Evolutionary conservation across 257 asterid genomes (phyloP), one percentile per base, ranked within the genome.

Genomic region (Nicotiana paniculata): DNA sequence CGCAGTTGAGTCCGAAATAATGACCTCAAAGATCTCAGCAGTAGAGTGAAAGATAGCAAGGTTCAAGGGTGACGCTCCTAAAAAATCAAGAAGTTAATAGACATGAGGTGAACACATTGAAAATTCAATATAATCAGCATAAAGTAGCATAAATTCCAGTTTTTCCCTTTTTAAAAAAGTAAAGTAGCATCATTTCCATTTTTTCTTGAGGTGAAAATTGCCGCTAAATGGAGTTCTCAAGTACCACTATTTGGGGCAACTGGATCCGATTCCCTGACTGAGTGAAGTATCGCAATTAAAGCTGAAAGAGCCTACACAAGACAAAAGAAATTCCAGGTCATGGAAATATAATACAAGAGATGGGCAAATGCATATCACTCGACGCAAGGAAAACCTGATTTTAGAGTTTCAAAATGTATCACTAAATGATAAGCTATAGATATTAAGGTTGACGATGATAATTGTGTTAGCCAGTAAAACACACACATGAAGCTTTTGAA

Each of bases 11-110:
- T 96, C 99, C 81, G 91, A 89, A 74, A 96, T 98, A 76, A 94
- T 82, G 66, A 93, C 92, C 92, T 94, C 98, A 81, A 96, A 89
- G 67, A 94, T 93, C 90, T 96, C 99, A 11, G 98, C 97, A 0
- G 97, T 89, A 32, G 99, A 90, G 85, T 94, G 97, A 84, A 91
- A 90, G 85, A 92, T 91, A 32, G 98, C 99, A 57, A 94, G 92
- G 85, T 90, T 90, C 77, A 92, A 81, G 13, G 99, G 95, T 46
- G 93, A 90, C 57, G 91, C 88, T 75, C 96, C 99, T 93, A 94
- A 80, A 89, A 59, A 51, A 55, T 57, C 72, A 81, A 83, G 64
- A 83, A 70, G 58, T 80, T 48, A 75, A 51, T 13, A 51, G 16
- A 28, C 80, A 51, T 15, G 4, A 48, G 16, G 43, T 39, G 59